Evolutionary conservation across 1,139 yeast species (phyloP).

Genomic region (Suhomyces taliae): DNA sequence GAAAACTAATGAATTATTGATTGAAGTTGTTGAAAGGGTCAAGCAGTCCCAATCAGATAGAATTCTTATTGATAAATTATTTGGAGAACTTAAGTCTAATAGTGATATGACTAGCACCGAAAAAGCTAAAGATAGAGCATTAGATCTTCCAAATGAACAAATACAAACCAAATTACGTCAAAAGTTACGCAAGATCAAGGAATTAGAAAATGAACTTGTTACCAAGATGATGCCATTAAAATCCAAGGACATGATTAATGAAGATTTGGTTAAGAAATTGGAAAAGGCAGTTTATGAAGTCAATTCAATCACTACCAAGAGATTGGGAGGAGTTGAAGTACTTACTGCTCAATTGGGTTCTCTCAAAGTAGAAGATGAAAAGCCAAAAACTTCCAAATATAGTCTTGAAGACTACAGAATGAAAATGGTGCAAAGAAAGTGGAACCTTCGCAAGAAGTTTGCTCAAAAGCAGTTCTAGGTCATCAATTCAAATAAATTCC

Average conservation of each 20-base stretch:
- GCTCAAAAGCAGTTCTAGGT: neutral
- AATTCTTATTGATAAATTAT: constrained; percentile 13
- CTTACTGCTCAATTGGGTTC: neutral
- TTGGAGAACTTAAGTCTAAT: constrained; percentile 15
- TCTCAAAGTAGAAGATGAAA: neutral
- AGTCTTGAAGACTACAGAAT: neutral
- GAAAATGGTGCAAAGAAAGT: neutral
- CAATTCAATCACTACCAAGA: neutral
- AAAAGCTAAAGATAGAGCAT: constrained; percentile 11
- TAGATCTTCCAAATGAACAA: constrained; percentile 18
- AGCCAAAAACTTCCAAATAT: neutral
- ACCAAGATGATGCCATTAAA: constrained; percentile 20
- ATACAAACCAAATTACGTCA: constrained; percentile 14
- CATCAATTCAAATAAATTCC: too few species aligned
- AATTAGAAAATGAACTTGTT: constrained; percentile 15
- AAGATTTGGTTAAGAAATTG: constrained; percentile 15
- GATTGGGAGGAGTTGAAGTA: neutral
- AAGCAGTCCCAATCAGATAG: constrained; percentile 11
- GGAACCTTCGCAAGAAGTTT: constrained; percentile 1
- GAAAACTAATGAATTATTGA: constrained; percentile 1
- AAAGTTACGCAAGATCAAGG: constrained; percentile 14
- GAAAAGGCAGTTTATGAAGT: constrained; percentile 17
- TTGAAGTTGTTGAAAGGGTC: constrained; percentile 9
- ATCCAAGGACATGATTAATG: constrained; percentile 12
- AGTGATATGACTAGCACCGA: constrained; percentile 8